These are phyloP conservation scores for Coemansia sp. DNA, from an alignment of 192 early-diverging fungal species.

Conservation along the genomic window DNA sequence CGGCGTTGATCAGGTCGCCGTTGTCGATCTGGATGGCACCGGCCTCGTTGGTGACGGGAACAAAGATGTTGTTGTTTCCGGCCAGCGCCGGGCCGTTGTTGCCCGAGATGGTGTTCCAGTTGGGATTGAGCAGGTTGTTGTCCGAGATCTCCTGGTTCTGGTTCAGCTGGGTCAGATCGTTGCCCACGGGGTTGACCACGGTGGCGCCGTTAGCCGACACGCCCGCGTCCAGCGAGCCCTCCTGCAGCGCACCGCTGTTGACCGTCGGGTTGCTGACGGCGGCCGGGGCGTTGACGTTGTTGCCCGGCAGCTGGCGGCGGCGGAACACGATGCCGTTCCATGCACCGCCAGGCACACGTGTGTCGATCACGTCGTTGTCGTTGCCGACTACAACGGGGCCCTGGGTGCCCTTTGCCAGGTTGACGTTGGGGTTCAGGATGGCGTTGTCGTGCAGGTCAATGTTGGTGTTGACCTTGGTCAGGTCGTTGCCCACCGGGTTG, in stretches of 20 bases:
- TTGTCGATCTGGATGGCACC: constrained; percentile 49
- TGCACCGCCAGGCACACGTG: background rate
- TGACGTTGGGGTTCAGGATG: constrained; percentile 30
- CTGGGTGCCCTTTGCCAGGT: constrained; percentile 14
- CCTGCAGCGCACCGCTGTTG: constrained; percentile 24
- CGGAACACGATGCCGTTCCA: constrained; percentile 14
- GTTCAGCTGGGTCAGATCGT: constrained; percentile 31
- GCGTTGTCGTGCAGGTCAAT: constrained; percentile 37
- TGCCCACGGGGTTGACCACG: constrained; percentile 34
- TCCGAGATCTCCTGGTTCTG: constrained; percentile 30
- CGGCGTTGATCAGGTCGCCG: constrained; percentile 32
- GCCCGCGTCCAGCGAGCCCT: constrained; percentile 25
- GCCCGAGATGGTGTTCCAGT: constrained; percentile 19
- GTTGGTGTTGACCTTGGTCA: constrained; percentile 26
- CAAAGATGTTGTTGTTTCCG: constrained; percentile 29
- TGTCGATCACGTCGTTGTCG: constrained; percentile 26
- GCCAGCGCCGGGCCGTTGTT: constrained; percentile 32
- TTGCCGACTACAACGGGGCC: constrained; percentile 31
- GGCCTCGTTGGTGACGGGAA: constrained; percentile 28
- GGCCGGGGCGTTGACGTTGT: constrained; percentile 23
- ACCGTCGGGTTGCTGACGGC: constrained; percentile 21
- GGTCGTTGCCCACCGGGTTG: constrained; percentile 24
- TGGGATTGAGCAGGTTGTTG: constrained; percentile 30
- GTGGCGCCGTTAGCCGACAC: constrained; percentile 26
- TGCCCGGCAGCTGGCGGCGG: constrained; percentile 4